Evolutionary conservation across 2,329 filamentous ascomycete species (phyloP).

Genomic region (Penicillium sp.): DNA sequence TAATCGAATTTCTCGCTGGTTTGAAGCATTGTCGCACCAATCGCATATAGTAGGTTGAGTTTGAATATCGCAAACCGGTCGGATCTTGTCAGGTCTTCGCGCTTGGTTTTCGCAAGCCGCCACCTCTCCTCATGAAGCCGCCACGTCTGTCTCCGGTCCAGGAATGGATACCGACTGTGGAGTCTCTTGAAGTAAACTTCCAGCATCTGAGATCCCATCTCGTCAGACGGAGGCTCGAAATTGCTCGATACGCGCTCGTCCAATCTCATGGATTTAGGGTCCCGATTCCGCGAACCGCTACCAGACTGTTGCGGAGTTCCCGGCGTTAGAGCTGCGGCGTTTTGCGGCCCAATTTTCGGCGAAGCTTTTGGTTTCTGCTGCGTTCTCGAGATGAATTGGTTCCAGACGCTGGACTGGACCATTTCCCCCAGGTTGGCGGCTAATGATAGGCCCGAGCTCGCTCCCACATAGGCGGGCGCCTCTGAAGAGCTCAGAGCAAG

Average conservation of each 20-base stretch:
- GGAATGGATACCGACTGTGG: conserved; percentile 52
- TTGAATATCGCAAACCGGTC: conserved; percentile 52
- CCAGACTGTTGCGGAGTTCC: conserved; percentile 15
- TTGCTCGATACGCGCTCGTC: conserved; percentile 26
- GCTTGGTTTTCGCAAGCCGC: conserved; percentile 36
- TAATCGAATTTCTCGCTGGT: conserved; percentile 49
- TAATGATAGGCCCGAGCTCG: conserved; percentile 50
- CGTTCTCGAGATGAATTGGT: conserved; percentile 45
- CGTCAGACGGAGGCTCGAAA: conserved; percentile 49
- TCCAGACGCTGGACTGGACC: conserved; percentile 56
- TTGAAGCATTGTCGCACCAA: conserved; percentile 50
- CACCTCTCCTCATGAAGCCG: conserved; percentile 44
- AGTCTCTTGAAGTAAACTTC: conserved; percentile 48
- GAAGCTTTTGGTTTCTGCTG: conserved; percentile 17
- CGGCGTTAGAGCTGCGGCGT: conserved; percentile 3
- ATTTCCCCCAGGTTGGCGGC: conserved; percentile 53
- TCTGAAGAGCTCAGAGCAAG: conserved; percentile 47
- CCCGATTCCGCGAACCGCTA: conserved; percentile 22
- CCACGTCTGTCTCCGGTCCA: conserved; percentile 49
- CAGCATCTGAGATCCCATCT: conserved; percentile 46
- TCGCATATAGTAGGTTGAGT: conserved; percentile 53
- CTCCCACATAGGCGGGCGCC: conserved; percentile 51
- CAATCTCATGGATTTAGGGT: conserved; percentile 8
- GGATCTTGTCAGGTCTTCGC: conserved; percentile 32
- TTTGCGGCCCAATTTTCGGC: conserved; percentile 17